Evolutionary conservation across 1,284 basidiomycete species (phyloP), one percentile per base, ranked within the genome.

Genomic region (Takashimella tepidaria): DNA sequence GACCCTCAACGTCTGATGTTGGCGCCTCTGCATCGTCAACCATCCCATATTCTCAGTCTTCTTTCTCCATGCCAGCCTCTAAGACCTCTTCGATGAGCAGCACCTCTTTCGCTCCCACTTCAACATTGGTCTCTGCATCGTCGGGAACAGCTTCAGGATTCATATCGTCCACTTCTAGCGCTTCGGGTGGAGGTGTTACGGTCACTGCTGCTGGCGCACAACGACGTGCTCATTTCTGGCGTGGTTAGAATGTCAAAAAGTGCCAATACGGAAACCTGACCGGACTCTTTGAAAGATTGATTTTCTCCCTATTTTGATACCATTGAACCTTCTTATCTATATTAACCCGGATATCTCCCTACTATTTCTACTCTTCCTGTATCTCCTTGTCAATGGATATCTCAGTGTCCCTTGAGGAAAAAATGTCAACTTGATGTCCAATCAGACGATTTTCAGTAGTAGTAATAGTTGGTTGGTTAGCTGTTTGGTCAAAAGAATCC

Each of bases 1-100:
- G n/a, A n/a, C n/a, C n/a, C n/a, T 5, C 47, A 8, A 12, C 27
- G 4, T 26, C 47, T n/a, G 24, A 24, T 21, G 26, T 31, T 19
- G n/a, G 43, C 12, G 22, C 16, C 47, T 49, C 27, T 6, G 12
- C 23, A 10, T 37, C 45, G 21, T 24, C 40, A 2, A n/a, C 52
- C 10, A 43, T 49, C 8, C 85, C 80, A 64, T 89, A 87, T 54
- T 83, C 84, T 42, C 88, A 72, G 16, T 82, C 85, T 70, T 91
- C 54, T 37, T 31, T 45, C 19, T 13, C 45, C 19, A 26, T 21
- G 16, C 42, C 44, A 19, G 44, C 45, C 22, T n/a, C 45, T 11
- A 12, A 24, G 16, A 58, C 49, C 54, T 47, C 19, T 53, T 37
- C 16, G 31, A 37, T 23, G 42, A 51, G 49, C 26, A 42, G 16